phyloP scores from a whole-genome alignment of 169 alveolate species.

The Eimeria acervulina region DNA sequence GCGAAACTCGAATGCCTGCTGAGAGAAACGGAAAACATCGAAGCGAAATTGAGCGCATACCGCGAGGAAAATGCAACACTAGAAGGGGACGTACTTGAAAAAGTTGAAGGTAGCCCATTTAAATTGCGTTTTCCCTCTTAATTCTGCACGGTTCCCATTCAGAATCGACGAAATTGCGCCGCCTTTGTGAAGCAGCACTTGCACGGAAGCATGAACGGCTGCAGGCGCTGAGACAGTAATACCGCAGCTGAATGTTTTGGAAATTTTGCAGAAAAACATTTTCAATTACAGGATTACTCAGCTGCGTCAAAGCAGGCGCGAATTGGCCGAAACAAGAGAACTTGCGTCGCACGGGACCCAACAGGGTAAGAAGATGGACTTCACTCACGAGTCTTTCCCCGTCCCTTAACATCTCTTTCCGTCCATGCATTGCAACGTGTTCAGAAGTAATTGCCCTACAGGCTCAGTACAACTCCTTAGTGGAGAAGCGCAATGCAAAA shows the following conservation, averaged over 20 bases:
- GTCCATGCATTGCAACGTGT: background rate
- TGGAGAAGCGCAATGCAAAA: background rate
- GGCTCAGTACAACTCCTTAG: background rate
- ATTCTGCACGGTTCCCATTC: background rate
- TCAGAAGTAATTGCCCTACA: background rate
- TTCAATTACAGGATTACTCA: background rate
- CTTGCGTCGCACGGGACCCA: background rate
- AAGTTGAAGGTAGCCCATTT: background rate
- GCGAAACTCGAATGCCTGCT: background rate
- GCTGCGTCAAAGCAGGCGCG: background rate
- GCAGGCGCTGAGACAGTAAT: background rate
- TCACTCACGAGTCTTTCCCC: too few species aligned
- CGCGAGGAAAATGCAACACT: background rate
- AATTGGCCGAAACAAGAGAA: background rate
- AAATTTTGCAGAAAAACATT: background rate
- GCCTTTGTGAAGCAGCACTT: background rate
- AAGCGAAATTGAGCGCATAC: background rate
- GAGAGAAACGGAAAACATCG: background rate
- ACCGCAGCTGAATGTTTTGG: background rate
- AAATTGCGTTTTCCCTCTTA: background rate
- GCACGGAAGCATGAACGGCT: background rate
- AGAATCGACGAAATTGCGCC: background rate
- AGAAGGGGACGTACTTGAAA: background rate
- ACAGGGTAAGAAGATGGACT: background rate
- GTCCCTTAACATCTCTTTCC: too few species aligned